These are phyloP conservation scores for Aquilaria sinensis DNA, from an alignment of 345 rosid species.

Conservation along the genomic window DNA sequence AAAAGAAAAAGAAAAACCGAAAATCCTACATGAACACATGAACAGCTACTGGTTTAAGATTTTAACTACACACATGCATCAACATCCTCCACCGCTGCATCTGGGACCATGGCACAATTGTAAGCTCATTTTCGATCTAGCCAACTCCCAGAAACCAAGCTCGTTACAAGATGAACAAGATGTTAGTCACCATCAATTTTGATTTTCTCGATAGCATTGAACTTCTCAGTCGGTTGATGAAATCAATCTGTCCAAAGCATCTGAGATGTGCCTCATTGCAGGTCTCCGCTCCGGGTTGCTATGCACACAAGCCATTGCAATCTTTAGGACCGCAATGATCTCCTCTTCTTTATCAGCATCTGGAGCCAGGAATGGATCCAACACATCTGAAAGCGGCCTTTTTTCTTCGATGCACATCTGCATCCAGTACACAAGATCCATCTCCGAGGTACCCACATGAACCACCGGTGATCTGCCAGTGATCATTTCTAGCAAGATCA, in stretches of 20 bases:
- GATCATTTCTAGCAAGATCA: conserved; percentile 77
- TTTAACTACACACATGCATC: no score
- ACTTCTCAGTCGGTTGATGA: conserved; percentile 28
- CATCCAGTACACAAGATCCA: conserved; percentile 80
- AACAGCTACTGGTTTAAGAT: no score
- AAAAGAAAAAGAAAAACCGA: no score
- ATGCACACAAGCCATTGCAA: conserved; percentile 81
- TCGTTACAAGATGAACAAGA: not conserved
- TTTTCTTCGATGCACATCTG: conserved; percentile 86
- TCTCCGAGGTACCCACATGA: conserved; percentile 52
- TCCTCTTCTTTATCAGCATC: conserved; percentile 83
- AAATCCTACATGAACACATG: no score
- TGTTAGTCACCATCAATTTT: no score
- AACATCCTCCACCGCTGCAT: no score
- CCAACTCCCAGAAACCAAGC: conserved; percentile 4
- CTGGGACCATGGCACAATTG: not conserved
- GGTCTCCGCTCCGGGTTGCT: conserved; percentile 81
- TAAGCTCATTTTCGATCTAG: not conserved
- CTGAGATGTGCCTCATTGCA: conserved; percentile 67
- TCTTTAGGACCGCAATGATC: conserved; percentile 69
- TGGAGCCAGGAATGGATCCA: conserved; percentile 67
- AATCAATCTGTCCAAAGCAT: conserved; percentile 55
- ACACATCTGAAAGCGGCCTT: conserved; percentile 70
- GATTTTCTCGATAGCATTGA: not conserved
- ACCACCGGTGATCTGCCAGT: conserved; percentile 57